Percentiles rank a stretch among this genome's conserved stretches.
phyloP scores from a whole-genome alignment of 1,284 basidiomycete genomes.

The Afroboletus lepidellus region DNA sequence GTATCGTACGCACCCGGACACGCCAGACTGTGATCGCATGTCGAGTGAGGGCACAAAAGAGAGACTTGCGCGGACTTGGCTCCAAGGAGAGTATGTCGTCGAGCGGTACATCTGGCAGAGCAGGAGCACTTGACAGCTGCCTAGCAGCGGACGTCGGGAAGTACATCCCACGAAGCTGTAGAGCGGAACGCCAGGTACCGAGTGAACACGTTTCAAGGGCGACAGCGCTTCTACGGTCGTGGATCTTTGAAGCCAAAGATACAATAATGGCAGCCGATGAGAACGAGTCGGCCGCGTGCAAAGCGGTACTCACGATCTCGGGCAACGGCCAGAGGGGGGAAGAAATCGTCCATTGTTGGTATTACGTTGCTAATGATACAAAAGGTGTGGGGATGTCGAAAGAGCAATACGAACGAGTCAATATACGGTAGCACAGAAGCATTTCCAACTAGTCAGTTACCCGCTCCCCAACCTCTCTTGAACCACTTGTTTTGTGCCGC shows the following conservation, averaged over 20 bases:
- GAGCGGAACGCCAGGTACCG: background rate
- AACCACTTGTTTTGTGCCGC: conserved; percentile 26
- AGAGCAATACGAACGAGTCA: conserved; percentile 15
- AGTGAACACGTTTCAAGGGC: background rate
- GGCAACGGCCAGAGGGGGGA: conserved; percentile 2
- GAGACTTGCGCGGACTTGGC: conserved; percentile 69
- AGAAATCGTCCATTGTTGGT: conserved; percentile 16
- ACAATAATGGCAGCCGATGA: conserved; percentile 10
- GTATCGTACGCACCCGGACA: conserved; percentile 63
- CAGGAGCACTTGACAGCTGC: conserved; percentile 65
- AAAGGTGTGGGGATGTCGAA: conserved; percentile 11
- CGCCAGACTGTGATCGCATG: conserved; percentile 77
- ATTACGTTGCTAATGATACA: conserved; percentile 38
- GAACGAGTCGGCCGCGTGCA: conserved; percentile 2
- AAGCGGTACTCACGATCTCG: conserved; percentile 5
- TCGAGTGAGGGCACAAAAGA: conserved; percentile 75
- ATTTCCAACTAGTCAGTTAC: conserved; percentile 9
- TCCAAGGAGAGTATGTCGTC: conserved; percentile 60
- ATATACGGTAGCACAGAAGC: conserved; percentile 22
- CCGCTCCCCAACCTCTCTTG: conserved; percentile 25
- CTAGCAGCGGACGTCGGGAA: conserved; percentile 77
- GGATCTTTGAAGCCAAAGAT: conserved; percentile 6
- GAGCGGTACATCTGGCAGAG: conserved; percentile 58
- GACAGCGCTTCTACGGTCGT: background rate
- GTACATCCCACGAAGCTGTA: conserved; percentile 54